Percentiles rank a stretch among this genome's conserved stretches.
These are phyloP conservation scores for Suillus subluteus DNA, from an alignment of 768 basidiomycete genomes.

Conservation along the genomic window DNA sequence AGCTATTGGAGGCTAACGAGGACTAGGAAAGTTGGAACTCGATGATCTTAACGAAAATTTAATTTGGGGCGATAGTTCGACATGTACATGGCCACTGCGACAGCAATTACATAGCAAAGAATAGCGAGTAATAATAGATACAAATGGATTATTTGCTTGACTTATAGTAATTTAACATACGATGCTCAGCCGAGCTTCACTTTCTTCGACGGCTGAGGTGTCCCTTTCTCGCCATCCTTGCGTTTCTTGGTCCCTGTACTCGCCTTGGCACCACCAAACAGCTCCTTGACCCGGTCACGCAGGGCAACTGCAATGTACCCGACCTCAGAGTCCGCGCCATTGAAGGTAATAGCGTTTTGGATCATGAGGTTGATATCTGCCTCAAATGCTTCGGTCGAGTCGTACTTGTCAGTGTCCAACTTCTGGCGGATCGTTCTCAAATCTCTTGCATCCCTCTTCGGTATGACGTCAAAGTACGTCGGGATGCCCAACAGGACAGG, in stretches of 20 bases:
- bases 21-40: not conserved
- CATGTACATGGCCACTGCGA: conserved; percentile 1
- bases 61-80: not conserved
- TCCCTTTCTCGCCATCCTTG: conserved; percentile 71
- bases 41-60: not conserved
- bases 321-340: conserved; percentile 81
- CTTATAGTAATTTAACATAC: conserved; percentile 22
- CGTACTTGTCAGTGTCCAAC: conserved; percentile 83
- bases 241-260: conserved; percentile 65
- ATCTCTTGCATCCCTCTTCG: conserved; percentile 85
- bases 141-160: conserved; percentile 30
- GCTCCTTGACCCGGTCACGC: conserved; percentile 55
- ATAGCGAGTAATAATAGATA: conserved; percentile 33
- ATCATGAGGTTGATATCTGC: conserved; percentile 89
- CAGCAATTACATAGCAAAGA: conserved; percentile 35
- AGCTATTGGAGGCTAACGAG: not conserved
- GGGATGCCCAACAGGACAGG: conserved; percentile 83
- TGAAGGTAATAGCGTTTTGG: conserved; percentile 87
- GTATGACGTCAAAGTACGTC: conserved; percentile 85
- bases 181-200: conserved; percentile 55
- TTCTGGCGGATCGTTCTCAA: conserved; percentile 79
- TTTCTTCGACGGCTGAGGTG: conserved; percentile 71
- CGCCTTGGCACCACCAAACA: conserved; percentile 46
- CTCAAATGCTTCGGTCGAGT: conserved; percentile 75
- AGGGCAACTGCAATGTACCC: conserved; percentile 59